phyloP scores from a whole-genome alignment of 2,329 filamentous ascomycete genomes.

The Calonectria naviculata region DNA sequence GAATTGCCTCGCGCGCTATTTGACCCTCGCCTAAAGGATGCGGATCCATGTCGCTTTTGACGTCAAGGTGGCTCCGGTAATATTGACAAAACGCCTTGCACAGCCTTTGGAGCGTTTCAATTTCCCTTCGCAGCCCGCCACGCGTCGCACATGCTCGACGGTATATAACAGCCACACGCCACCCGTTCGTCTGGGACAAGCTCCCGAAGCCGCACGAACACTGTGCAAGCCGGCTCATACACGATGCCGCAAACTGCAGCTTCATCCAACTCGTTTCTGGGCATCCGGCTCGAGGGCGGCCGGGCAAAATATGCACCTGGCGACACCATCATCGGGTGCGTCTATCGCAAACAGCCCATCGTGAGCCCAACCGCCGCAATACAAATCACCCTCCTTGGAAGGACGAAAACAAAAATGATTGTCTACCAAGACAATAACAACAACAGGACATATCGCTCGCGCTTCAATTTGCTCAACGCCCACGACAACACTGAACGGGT shows the following conservation, averaged over 20 bases:
- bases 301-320: constrained; percentile 30
- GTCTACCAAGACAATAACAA: constrained; percentile 20
- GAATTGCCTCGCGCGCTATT: not conserved
- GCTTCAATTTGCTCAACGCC: constrained; percentile 38
- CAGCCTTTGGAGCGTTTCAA: not conserved
- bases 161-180: not conserved
- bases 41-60: not conserved
- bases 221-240: not conserved
- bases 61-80: not conserved
- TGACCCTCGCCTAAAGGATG: not conserved
- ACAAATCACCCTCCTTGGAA: constrained; percentile 36
- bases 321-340: constrained; percentile 40
- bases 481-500: constrained; percentile 15
- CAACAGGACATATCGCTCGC: constrained; percentile 30
- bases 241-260: constrained; percentile 10
- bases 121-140: not conserved
- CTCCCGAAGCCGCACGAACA: no score
- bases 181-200: not conserved
- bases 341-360: constrained; percentile 32
- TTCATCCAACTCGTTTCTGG: not conserved
- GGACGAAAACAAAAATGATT: constrained; percentile 40
- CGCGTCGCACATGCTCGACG: not conserved
- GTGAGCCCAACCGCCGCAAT: constrained; percentile 35
- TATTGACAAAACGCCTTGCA: not conserved
- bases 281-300: constrained; percentile 21